Conservation (phyloP, 2,329 filamentous ascomycete species). For the Cladophialophora bantiana region DNA sequence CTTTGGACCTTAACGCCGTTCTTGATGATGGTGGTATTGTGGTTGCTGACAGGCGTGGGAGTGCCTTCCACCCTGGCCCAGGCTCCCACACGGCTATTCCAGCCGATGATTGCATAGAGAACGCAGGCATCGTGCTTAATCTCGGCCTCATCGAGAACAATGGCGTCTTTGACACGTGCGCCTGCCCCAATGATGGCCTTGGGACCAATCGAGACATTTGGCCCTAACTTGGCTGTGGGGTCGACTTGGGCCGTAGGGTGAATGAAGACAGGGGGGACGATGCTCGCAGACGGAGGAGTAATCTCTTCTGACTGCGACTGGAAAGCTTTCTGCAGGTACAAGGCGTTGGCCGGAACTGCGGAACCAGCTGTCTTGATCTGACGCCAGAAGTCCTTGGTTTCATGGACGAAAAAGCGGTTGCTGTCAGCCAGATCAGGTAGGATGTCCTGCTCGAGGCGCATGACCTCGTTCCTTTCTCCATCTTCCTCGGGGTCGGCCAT, state of each 20-base stretch:
- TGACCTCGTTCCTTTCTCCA: conserved; percentile 78
- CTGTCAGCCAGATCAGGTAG: conserved; percentile 93
- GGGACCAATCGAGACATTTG: conserved; percentile 96
- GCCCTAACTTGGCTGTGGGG: conserved; percentile 93
- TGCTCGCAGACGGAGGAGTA: conserved; percentile 80
- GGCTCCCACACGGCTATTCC: conserved; percentile 94
- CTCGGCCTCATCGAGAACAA: conserved; percentile 92
- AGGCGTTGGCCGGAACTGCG: conserved; percentile 92
- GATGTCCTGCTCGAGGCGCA: conserved; percentile 96
- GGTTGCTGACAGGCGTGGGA: conserved; percentile 83
- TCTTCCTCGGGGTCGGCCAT: conserved; percentile 76
- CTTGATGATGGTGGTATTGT: conserved; percentile 94
- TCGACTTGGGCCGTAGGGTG: conserved; percentile 90
- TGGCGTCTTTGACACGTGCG: conserved; percentile 91
- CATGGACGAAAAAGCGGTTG: conserved; percentile 97
- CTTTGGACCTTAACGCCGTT: conserved; percentile 98
- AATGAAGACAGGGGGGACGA: conserved; percentile 92
- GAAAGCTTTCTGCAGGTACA: conserved; percentile 94
- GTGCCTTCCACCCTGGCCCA: conserved; percentile 98
- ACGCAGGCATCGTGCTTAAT: conserved; percentile 97
- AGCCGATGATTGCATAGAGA: conserved; percentile 94
- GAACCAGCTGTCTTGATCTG: conserved; percentile 99
- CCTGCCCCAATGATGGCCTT: conserved; percentile 83
- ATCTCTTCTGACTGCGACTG: conserved; percentile 84
- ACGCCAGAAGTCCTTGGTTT: conserved; percentile 99